phyloP scores from a whole-genome alignment of 177 flowering plant species.

The Telopea speciosissima region DNA sequence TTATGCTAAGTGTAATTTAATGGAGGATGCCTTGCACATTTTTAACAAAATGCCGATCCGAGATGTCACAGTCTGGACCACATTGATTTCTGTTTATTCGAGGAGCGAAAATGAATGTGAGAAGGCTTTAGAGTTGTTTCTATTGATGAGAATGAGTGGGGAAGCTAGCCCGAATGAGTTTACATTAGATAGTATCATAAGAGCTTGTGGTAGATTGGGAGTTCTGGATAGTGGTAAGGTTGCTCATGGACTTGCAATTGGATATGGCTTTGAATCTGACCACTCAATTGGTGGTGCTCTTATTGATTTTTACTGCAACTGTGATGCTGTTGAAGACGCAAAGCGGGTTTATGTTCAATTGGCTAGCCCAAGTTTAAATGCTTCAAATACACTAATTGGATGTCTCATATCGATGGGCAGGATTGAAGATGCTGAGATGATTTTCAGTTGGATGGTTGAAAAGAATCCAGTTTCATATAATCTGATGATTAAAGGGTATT shows the following conservation, averaged over 20 bases:
- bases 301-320: slow-evolving; percentile 40
- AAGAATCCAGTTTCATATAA: slow-evolving; percentile 29
- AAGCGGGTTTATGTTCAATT: slow-evolving; percentile 23
- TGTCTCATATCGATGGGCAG: slow-evolving; percentile 35
- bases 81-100: slow-evolving; percentile 39
- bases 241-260: slow-evolving; percentile 32
- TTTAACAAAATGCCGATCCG: slow-evolving; percentile 29
- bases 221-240: slow-evolving; percentile 23
- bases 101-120: slow-evolving; percentile 27
- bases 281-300: slow-evolving; percentile 30
- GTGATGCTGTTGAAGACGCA: slow-evolving; percentile 39
- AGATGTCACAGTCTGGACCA: slow-evolving; percentile 42
- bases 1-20: slow-evolving; percentile 36
- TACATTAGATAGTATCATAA: slow-evolving; percentile 43
- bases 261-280: slow-evolving; percentile 35
- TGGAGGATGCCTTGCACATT: slow-evolving; percentile 37
- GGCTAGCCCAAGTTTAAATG: slow-evolving; percentile 26
- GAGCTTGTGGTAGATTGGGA: slow-evolving; percentile 37
- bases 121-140: slow-evolving; percentile 37
- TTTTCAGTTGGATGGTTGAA: slow-evolving; percentile 22
- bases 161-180: slow-evolving; percentile 47
- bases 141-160: slow-evolving; percentile 35
- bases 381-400: slow-evolving; percentile 41
- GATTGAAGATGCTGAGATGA: slow-evolving; percentile 38
- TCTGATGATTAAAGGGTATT: slow-evolving; percentile 53